Evolutionary conservation across 305 asterid genomes (phyloP), one percentile per base, ranked within the genome.

Genomic region (Lippia alba): DNA sequence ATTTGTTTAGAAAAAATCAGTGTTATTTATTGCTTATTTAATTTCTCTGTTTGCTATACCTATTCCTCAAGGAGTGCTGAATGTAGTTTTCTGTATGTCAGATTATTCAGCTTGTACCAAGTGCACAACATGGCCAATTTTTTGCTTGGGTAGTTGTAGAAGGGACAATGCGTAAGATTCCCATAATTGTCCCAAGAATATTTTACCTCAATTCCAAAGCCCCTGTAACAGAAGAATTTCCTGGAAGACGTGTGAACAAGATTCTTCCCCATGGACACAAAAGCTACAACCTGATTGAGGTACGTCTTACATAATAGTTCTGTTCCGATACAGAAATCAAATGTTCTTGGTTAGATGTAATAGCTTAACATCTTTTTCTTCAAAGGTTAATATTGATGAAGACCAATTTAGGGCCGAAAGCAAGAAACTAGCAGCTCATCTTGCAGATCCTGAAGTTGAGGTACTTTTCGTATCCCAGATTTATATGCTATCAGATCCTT

Each of bases 361-460:
- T 72, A 55, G 50, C 69, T 64, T 57, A 64, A 64, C 62, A n/a
- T 65, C 56, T 48, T 72, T 69, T 49, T 69, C 53, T 75, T 66
- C 51, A 41, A 66, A 95, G 99, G 97, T 95, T 74, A 61, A 69
- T 60, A 95, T 84, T 81, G 96, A 92, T 69, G 99, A 95, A 86
- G 99, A 86, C 71, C 97, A 89, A 69, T 92, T 92, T 82, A 88
- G 80, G 78, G 76, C 87, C 15, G 98, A 91, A 80, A 92, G 94
- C 91, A 89, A 85, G 85, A 95, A 89, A 76, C 78, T 92, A 68
- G 97, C 84, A 24, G 96, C 94, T 79, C 96, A 90, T 83, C 97
- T 95, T 85, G 98, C 99, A 70, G 98, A 95, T 82, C 98, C 99
- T 40, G 98, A 95, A 86, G 91, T 95, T 76, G 99, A 95, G 97